phyloP scores from a whole-genome alignment of 1,139 yeast genomes.

The Magnusiomyces tetraspermus region DNA sequence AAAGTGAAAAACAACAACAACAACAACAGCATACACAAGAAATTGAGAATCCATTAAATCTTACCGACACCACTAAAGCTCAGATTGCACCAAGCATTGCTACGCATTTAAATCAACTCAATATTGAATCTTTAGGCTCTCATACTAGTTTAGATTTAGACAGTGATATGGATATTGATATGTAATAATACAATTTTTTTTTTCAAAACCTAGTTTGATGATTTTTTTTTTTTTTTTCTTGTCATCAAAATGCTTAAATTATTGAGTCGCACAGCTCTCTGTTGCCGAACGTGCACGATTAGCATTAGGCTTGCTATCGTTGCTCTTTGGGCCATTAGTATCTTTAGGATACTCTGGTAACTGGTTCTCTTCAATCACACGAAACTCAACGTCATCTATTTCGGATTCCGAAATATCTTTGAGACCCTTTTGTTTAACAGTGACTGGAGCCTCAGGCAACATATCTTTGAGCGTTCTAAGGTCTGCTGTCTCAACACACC shows the following conservation, averaged over 20 bases:
- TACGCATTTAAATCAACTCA: too few relatives aligned
- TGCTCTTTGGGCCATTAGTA: background rate
- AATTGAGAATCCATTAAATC: too few relatives aligned
- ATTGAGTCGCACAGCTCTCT: background rate
- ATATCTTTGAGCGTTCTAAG: conserved; percentile 22
- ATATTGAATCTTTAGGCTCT: too few relatives aligned
- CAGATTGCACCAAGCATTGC: too few relatives aligned
- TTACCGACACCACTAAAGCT: too few relatives aligned
- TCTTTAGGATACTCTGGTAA: conserved; percentile 1
- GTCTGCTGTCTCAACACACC: conserved; percentile 27
- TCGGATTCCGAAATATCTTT: conserved; percentile 13
- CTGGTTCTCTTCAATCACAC: background rate
- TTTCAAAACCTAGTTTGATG: background rate
- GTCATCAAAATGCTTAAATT: too few relatives aligned
- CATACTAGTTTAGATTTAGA: too few relatives aligned
- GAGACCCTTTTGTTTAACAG: conserved; percentile 5
- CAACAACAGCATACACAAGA: too few relatives aligned
- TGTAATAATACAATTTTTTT: background rate
- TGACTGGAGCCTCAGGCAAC: conserved; percentile 18
- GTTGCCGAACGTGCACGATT: background rate
- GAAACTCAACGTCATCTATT: conserved; percentile 15
- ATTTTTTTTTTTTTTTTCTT: background rate
- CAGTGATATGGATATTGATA: too few relatives aligned
- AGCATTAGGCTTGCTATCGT: background rate
- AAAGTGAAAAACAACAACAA: too few relatives aligned